Percentiles rank a stretch among this genome's conserved stretches.
These are phyloP conservation scores for Metschnikowia anglica DNA, from an alignment of 805 yeast genomes.

Conservation along the genomic window DNA sequence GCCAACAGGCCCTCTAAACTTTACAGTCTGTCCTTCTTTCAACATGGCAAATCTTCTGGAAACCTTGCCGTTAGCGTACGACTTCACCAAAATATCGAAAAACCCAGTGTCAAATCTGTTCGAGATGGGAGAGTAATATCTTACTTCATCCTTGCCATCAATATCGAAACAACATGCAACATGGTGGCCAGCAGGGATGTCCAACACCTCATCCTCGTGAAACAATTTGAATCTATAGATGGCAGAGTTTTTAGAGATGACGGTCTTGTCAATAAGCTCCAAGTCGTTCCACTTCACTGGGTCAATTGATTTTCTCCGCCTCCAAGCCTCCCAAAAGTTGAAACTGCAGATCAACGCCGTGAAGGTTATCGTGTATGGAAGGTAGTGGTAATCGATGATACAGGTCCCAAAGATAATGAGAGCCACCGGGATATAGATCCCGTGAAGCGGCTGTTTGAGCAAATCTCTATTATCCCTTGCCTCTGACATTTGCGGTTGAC, in stretches of 20 bases:
- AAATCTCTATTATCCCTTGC: slow-evolving; percentile 48
- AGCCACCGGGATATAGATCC: slow-evolving; percentile 67
- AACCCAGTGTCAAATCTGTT: slow-evolving; percentile 68
- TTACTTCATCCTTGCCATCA: slow-evolving; percentile 52
- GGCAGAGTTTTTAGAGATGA: slow-evolving; percentile 68
- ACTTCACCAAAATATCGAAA: slow-evolving; percentile 74
- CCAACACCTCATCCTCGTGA: slow-evolving; percentile 58
- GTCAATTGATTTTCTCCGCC: slow-evolving; percentile 46
- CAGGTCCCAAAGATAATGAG: slow-evolving; percentile 60
- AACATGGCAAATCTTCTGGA: slow-evolving; percentile 66
- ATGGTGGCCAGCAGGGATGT: slow-evolving; percentile 75
- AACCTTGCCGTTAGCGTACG: slow-evolving; percentile 69
- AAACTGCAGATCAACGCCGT: slow-evolving; percentile 34
- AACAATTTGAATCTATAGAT: slow-evolving; percentile 69
- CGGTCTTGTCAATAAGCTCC: slow-evolving; percentile 72
- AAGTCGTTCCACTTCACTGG: slow-evolving; percentile 58
- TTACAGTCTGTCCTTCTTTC: slow-evolving; percentile 62
- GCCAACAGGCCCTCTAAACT: slow-evolving; percentile 80
- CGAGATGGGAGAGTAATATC: slow-evolving; percentile 77
- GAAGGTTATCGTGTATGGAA: slow-evolving; percentile 45
- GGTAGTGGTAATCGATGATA: slow-evolving; percentile 49
- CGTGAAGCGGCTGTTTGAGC: slow-evolving; percentile 70
- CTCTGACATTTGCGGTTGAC: slow-evolving; percentile 12
- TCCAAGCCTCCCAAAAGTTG: slow-evolving; percentile 42
- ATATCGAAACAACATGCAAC: slow-evolving; percentile 56